Percentiles rank a stretch among this genome's conserved stretches.
phyloP scores from a whole-genome alignment of 352 stramenopile species.

The Phytopythium chamaehyphon region DNA sequence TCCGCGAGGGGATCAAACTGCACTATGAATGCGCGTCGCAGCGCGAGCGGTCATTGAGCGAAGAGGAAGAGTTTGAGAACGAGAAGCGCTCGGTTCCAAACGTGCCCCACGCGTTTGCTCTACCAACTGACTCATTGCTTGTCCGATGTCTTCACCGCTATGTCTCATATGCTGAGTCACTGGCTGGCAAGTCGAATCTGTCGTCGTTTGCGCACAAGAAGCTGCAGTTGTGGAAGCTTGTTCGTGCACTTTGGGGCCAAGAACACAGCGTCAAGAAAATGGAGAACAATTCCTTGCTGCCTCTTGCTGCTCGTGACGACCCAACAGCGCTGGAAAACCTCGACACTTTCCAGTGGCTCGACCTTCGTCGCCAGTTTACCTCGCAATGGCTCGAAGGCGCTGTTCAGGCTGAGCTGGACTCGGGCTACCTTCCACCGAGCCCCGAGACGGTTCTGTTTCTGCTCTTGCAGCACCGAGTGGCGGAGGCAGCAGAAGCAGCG shows the following conservation, averaged over 20 bases:
- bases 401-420: constrained; percentile 10
- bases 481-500: constrained; percentile 54
- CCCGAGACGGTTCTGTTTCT: constrained; percentile 32
- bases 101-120: constrained; percentile 30
- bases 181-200: constrained; percentile 8
- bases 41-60: constrained; percentile 8
- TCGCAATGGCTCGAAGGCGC: constrained; percentile 74
- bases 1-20: constrained; percentile 52
- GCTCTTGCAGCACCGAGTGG: constrained; percentile 53
- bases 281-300: constrained; percentile 24
- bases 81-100: constrained; percentile 14
- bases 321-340: constrained; percentile 56
- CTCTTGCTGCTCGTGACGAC: constrained; percentile 55
- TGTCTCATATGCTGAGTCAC: constrained; percentile 37
- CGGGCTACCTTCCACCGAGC: constrained; percentile 9
- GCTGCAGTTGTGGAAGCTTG: constrained; percentile 62
- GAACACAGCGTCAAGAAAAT: constrained; percentile 42
- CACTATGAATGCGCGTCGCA: constrained; percentile 50
- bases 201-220: constrained; percentile 12
- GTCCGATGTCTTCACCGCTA: constrained; percentile 64
- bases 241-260: constrained; percentile 75
- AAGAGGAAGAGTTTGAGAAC: constrained; percentile 21
- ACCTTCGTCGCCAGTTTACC: constrained; percentile 66
- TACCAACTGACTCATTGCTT: constrained; percentile 44
- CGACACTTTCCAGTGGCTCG: constrained; percentile 62